A percentile compares a stretch with the other conserved stretches of the same genome.
phyloP scores from a whole-genome alignment of 2,329 filamentous ascomycete species.

The Scopulariopsis brevicaulis region DNA sequence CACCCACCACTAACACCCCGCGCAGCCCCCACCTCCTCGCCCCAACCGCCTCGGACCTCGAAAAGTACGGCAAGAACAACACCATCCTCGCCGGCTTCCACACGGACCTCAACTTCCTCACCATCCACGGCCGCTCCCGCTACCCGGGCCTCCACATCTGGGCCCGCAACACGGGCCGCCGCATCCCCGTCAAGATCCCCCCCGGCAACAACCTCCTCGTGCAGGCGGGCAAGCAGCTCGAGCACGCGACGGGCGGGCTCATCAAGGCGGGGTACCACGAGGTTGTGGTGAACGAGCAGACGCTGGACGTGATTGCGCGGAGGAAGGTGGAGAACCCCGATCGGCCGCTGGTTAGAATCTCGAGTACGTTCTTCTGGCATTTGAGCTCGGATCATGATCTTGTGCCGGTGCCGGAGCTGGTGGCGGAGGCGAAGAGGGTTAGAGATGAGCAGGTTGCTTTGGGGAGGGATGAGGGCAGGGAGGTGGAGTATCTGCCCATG shows the following conservation, averaged over 20 bases:
- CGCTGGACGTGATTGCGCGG: constrained; percentile 31
- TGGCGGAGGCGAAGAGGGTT: constrained; percentile 29
- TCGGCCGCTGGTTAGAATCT: constrained; percentile 43
- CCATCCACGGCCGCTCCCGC: constrained; percentile 51
- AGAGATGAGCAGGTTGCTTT: constrained; percentile 32
- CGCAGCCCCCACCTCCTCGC: constrained; percentile 47
- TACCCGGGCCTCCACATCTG: constrained; percentile 52
- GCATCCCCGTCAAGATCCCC: constrained; percentile 48
- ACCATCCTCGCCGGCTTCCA: constrained; percentile 54
- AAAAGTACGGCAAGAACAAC: constrained; percentile 37
- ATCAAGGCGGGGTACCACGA: constrained; percentile 53
- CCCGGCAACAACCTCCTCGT: constrained; percentile 46
- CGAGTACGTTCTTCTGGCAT: constrained; percentile 51
- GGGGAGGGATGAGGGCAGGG: constrained; percentile 41
- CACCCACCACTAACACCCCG: not conserved
- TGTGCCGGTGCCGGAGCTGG: constrained; percentile 35
- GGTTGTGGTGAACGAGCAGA: constrained; percentile 45
- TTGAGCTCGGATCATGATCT: constrained; percentile 45
- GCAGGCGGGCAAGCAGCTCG: constrained; percentile 51
- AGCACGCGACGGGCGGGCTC: constrained; percentile 48
- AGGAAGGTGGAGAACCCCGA: constrained; percentile 29
- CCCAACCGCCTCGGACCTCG: constrained; percentile 46
- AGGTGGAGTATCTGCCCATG: constrained; percentile 34
- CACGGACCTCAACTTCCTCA: constrained; percentile 54
- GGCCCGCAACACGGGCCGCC: constrained; percentile 49